phyloP scores from a whole-genome alignment of 208 protist genomes.

The Porcisia deanei region DNA sequence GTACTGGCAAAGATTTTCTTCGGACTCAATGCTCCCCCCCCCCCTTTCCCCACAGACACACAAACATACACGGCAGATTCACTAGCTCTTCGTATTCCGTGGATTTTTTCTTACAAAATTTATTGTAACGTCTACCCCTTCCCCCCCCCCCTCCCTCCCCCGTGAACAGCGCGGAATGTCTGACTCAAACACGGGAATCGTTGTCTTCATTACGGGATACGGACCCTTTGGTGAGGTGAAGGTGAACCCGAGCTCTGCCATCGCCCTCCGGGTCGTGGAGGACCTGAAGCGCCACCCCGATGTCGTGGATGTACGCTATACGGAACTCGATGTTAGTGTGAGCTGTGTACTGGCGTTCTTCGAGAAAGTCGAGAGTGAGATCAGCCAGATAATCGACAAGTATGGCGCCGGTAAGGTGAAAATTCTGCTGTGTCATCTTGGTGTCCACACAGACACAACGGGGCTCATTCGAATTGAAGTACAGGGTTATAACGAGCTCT shows the following conservation, averaged over 20 bases:
- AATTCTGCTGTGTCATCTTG: conserved; percentile 61
- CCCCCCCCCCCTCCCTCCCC: neutral
- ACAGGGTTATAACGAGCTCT: conserved; percentile 68
- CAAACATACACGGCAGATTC: too few species aligned
- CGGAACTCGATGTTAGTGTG: conserved; percentile 50
- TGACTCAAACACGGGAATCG: conserved; percentile 8
- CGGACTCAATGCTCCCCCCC: too few species aligned
- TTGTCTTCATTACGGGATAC: conserved; percentile 73
- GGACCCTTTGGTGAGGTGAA: conserved; percentile 58
- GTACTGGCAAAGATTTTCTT: too few species aligned
- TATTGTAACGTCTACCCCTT: neutral
- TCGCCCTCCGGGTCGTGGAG: conserved; percentile 37
- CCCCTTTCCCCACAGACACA: too few species aligned
- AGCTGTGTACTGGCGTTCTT: conserved; percentile 42
- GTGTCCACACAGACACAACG: conserved; percentile 50
- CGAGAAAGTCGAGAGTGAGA: conserved; percentile 31
- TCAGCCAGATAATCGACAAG: conserved; percentile 29
- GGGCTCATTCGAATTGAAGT: conserved; percentile 63
- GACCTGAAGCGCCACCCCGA: conserved; percentile 24
- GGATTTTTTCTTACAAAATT: too few species aligned
- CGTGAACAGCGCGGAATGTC: conserved; percentile 1
- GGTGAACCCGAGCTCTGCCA: conserved; percentile 57
- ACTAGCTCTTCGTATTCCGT: too few species aligned
- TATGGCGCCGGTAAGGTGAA: conserved; percentile 9
- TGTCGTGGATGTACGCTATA: conserved; percentile 34